Evolutionary conservation across 768 basidiomycete genomes (phyloP), one percentile per base, ranked within the genome.

Genomic region (Krasilnikovozyma curviuscula): DNA sequence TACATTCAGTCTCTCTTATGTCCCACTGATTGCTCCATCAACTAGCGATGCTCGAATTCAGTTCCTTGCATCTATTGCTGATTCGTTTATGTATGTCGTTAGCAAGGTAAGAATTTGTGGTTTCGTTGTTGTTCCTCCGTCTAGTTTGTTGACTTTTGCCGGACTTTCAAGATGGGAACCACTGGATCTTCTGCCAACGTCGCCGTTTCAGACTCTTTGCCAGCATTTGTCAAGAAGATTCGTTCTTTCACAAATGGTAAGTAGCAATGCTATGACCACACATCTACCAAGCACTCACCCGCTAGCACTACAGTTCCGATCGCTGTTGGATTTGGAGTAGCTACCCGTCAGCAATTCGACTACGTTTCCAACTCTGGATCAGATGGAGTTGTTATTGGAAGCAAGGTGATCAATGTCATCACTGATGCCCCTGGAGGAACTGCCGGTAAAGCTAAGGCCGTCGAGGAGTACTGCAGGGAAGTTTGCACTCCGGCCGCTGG

Each of bases 61-160:
- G 57, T 93, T 93, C 68, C 72, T 98, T 33, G 69, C 84, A 2
- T 76, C 79, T 7, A 95, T 98, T 56, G 91, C 93, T 16, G 93
- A 98, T 64, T 78, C 80, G 2, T 97, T 98, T 70, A 85, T 98
- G 54, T 98, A 98, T 63, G 77, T 98, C 40, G 89, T 95, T n/a
- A 93, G 89, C 40, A 91, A 85, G 70, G 86, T 82, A 57, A 32
- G 66, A 55, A 42, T 19, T 19, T 28, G 46, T 28, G 34, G 33
- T 24, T 12, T 34, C 28, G 7, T 13, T 32, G 12, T 31, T 53
- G 7, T 38, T 39, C 39, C 32, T 37, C n/a, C 45, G 30, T 39
- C 18, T 0, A 8, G 7, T 35, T 5, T 21, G 8, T 18, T 44
- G 30, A 18, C 40, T 12, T 23, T 23, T 32, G 21, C 32, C 18